Evolutionary conservation across 2,329 filamentous ascomycete species (phyloP).

Genomic region (Berkeleyomyces rouxiae): DNA sequence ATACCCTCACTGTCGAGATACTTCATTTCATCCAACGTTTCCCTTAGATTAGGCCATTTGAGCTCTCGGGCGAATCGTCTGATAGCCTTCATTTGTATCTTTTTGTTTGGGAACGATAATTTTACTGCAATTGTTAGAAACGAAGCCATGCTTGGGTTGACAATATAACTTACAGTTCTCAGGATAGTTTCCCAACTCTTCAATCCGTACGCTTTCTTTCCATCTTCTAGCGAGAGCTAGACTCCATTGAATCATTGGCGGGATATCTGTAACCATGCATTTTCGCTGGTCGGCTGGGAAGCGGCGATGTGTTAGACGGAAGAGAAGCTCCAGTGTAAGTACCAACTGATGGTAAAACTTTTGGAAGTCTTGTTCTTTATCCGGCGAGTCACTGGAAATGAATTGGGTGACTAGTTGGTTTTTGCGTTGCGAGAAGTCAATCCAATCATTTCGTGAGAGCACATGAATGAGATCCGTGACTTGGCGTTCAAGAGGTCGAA

Average conservation of each 20-base stretch:
- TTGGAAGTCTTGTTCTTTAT: constrained; percentile 40
- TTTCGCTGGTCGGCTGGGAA: constrained; percentile 48
- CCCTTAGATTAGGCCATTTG: constrained; percentile 60
- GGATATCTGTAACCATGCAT: constrained; percentile 46
- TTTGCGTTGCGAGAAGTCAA: constrained; percentile 51
- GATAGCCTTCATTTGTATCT: constrained; percentile 51
- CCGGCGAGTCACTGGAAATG: constrained; percentile 43
- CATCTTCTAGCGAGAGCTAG: constrained; percentile 57
- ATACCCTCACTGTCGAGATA: constrained; percentile 41
- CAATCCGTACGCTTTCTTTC: constrained; percentile 53
- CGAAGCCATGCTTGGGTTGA: background rate
- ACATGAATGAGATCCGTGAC: constrained; percentile 57
- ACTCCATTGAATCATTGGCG: constrained; percentile 55
- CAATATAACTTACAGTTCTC: constrained; percentile 6
- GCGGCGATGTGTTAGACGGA: constrained; percentile 47
- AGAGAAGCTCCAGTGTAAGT: constrained; percentile 53
- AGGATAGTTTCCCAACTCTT: constrained; percentile 33
- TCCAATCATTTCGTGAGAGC: constrained; percentile 52
- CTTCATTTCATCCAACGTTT: constrained; percentile 45
- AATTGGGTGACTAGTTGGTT: constrained; percentile 62
- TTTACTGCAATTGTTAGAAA: constrained; percentile 25
- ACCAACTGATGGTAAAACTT: constrained; percentile 65
- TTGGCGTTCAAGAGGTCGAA: constrained; percentile 50
- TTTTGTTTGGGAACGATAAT: constrained; percentile 48
- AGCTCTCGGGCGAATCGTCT: constrained; percentile 52